Conservation (phyloP, 2,329 filamentous ascomycete genomes). For the Alternaria brassicicola region DNA sequence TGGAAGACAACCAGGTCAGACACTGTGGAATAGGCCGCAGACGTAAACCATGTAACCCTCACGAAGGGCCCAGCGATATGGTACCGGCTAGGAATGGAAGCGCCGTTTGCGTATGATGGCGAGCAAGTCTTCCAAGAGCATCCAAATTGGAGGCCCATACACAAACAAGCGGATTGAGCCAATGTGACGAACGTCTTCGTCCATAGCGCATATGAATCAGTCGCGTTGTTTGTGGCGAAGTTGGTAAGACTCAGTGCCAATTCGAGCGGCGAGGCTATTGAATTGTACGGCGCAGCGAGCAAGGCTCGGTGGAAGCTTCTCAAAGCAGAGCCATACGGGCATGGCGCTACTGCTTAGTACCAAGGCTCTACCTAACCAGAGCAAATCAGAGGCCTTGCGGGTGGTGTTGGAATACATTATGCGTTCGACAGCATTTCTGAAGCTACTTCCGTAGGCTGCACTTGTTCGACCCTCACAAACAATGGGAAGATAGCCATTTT, state of each 20-base stretch:
- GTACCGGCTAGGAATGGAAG: conserved; percentile 44
- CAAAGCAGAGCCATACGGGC: conserved; percentile 40
- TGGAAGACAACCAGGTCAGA: conserved; percentile 47
- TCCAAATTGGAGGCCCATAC: conserved; percentile 10
- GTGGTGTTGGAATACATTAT: conserved; percentile 41
- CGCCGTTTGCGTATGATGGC: conserved; percentile 43
- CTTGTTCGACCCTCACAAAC: conserved; percentile 32
- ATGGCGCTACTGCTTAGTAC: background rate
- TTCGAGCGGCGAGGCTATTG: background rate
- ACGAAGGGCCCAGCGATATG: conserved; percentile 54
- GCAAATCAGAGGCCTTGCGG: background rate
- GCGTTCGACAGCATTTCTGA: conserved; percentile 53
- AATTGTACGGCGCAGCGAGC: background rate
- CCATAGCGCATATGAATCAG: conserved; percentile 45
- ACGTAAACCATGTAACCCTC: conserved; percentile 51
- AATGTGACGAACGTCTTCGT: conserved; percentile 33
- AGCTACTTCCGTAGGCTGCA: conserved; percentile 39
- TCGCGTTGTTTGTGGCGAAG: conserved; percentile 44
- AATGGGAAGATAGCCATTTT: conserved; percentile 35
- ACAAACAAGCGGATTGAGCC: background rate
- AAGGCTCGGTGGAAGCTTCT: conserved; percentile 32
- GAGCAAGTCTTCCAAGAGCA: conserved; percentile 14
- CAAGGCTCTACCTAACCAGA: background rate
- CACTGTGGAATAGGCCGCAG: conserved; percentile 48
- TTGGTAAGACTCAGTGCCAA: conserved; percentile 28